Conservation (phyloP, 352 stramenopile genomes). For the Phytophthora pseudosyringae region DNA sequence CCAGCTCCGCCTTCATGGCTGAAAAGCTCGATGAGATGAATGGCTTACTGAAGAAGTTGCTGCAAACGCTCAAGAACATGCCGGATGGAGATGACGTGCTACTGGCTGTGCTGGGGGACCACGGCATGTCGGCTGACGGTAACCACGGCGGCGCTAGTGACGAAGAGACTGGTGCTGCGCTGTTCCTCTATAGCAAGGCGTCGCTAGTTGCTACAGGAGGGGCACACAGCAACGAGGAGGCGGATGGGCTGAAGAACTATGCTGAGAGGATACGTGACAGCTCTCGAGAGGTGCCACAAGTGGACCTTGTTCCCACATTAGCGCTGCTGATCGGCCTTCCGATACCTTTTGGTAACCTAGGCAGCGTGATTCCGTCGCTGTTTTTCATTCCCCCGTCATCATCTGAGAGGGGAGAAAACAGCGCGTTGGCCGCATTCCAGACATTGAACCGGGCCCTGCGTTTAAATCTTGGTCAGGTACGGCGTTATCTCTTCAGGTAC, state of each 20-base stretch:
- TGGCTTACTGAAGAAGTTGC: slow-evolving; percentile 74
- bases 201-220: slow-evolving; percentile 34
- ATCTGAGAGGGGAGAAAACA: slow-evolving; percentile 8
- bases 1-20: slow-evolving; percentile 94
- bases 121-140: slow-evolving; percentile 98
- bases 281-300: slow-evolving; percentile 83
- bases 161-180: slow-evolving; percentile 95
- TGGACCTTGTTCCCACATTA: slow-evolving; percentile 97
- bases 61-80: slow-evolving; percentile 65
- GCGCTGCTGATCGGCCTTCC: slow-evolving; percentile 93
- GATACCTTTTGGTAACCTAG: slow-evolving; percentile 97
- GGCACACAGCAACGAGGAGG: slow-evolving; percentile 5
- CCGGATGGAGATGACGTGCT: slow-evolving; percentile 78
- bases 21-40: slow-evolving; percentile 97
- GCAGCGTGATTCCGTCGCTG: slow-evolving; percentile 92
- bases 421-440: slow-evolving; percentile 39
- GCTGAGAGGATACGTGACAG: slow-evolving; percentile 32
- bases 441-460: slow-evolving; percentile 70
- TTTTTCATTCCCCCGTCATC: slow-evolving; percentile 58
- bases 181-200: slow-evolving; percentile 93
- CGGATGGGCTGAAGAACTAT: slow-evolving; percentile 29
- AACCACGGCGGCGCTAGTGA: slow-evolving; percentile 97
- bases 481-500: slow-evolving; percentile 77
- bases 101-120: slow-evolving; percentile 96
- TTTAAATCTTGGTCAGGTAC: slow-evolving; percentile 88